Evolutionary conservation across 2,329 filamentous ascomycete species (phyloP), one percentile per base, ranked within the genome.

Genomic region (Clonostachys byssicola): DNA sequence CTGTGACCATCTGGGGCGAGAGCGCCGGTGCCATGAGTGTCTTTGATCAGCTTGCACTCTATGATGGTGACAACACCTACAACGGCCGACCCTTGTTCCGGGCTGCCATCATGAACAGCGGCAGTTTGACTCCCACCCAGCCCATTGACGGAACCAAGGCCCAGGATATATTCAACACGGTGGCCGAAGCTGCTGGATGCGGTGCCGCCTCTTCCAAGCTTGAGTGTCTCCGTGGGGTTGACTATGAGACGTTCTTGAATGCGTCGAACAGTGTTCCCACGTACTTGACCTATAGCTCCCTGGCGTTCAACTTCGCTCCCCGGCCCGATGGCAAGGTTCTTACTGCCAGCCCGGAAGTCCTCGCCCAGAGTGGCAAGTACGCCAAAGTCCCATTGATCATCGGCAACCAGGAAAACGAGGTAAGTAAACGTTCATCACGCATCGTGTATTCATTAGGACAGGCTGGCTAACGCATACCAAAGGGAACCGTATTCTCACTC

Each of bases 1-100:
- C 80, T 51, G 81, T 86, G 5, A 86, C 82, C 0, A 79, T 86
- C 44, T 85, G 78, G 77, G 83, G 84, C 5, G 77, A 86, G 57
- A 75, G 70, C 1, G 77, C 79, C 0, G 78, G 79, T 2, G 63
- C 74, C 2, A 83, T 86, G 45, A 84, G 80, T 0, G 80, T 83
- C 2, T 72, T 80, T 42, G 75, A 84, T 52, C 84, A 87, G 44
- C 81, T 83, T 69, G 60, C 75, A 3, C 60, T 86, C 40, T 83
- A 85, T 51, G 73, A 77, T 42, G 84, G 84, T 1, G 68, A 86
- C 56, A 72, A 77, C 56, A 79, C 68, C 2, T 85, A 86, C 63
- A 84, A 85, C 8, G 45, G 39, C 33, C 47, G 49, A 18, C 43
- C 56, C 2, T 67, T 88, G 0, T 88, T 88, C 70, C 73, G 80